Evolutionary conservation across 192 early-diverging fungal species (phyloP).

Genomic region (Podila epicladia): DNA sequence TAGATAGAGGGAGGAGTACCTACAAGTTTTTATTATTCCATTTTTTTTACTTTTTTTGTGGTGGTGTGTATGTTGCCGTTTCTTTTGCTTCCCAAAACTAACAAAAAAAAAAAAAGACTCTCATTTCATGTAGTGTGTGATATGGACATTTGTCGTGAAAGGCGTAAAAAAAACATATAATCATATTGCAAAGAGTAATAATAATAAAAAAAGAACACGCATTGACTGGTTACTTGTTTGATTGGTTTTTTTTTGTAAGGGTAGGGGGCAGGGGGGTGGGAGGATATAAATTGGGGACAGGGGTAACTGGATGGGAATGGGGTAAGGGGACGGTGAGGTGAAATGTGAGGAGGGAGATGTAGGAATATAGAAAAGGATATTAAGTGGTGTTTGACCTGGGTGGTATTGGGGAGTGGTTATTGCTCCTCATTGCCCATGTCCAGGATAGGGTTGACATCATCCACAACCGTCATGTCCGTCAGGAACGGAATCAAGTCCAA

Average conservation of each 20-base stretch:
- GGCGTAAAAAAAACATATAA: not conserved
- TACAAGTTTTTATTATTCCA: too few relatives aligned
- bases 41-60: too few relatives aligned
- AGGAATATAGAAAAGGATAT: not conserved
- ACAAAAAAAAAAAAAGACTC: not conserved
- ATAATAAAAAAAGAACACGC: not conserved
- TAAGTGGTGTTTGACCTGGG: not conserved
- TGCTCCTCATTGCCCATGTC: slow-evolving; percentile 61
- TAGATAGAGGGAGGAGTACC: too few relatives aligned
- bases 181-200: not conserved
- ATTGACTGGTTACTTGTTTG: not conserved
- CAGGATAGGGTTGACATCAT: slow-evolving; percentile 88
- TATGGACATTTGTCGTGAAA: not conserved
- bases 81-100: not conserved
- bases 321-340: not conserved
- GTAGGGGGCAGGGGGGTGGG: not conserved
- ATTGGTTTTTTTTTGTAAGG: not conserved
- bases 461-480: slow-evolving; percentile 91
- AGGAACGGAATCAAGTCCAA: slow-evolving; percentile 95
- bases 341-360: not conserved
- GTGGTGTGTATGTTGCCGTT: not conserved
- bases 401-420: not conserved
- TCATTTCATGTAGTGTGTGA: not conserved
- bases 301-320: too few relatives aligned
- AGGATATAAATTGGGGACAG: too few relatives aligned